Base-by-base conservation (phyloP, 73 alveolate species). In the Durusdinium trenchii region DNA sequence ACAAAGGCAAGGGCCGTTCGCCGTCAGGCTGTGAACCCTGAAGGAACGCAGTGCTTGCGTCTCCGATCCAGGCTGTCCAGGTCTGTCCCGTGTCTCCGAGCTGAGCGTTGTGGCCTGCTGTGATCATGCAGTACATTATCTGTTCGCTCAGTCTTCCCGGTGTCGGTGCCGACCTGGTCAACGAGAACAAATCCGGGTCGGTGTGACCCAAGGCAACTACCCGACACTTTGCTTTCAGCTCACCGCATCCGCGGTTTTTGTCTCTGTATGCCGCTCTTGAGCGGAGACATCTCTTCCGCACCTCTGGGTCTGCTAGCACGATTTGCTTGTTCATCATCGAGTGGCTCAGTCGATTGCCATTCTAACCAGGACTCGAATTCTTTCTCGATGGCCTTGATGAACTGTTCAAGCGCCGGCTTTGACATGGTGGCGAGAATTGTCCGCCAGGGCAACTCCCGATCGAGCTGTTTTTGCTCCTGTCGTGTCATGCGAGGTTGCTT, bases 371-470 rank as follows among this genome's bases (percentile, higher is more conserved):
- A 40, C 38, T 60, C 46, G 18, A 57, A 82, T 52, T 86, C 95
- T 20, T 54, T 57, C 62, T 86, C 82, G 47, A 86, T 61, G 28
- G 95, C 95, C 3, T 1, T 9, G 28, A 60, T n/a, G 52, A 54
- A 86, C 83, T 86, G 54, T 61, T 86, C 71, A 40, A 83, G 12
- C 3, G 1, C 3, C 14, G 71, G 47, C 1, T 28, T 18, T 0
- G 71, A 51, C 94, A 51, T 50, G 30, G 36, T n/a, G 67, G 36
- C 20, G n/a, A n/a, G n/a, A 3, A 83, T 83, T 51, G 48, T 75
- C 1, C 94, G 51, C 94, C 94, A 83, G 9, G 94, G 94, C 0
- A 83, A 38, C n/a, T 83, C 94, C 3, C 94, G 64, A 52, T 51
- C 94, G 6, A 83, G 36, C 75, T 83, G 94, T 38, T 83, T 83